phyloP scores from a whole-genome alignment of 371 early-diverging fungal species.

The Gilbertella persicaria region DNA sequence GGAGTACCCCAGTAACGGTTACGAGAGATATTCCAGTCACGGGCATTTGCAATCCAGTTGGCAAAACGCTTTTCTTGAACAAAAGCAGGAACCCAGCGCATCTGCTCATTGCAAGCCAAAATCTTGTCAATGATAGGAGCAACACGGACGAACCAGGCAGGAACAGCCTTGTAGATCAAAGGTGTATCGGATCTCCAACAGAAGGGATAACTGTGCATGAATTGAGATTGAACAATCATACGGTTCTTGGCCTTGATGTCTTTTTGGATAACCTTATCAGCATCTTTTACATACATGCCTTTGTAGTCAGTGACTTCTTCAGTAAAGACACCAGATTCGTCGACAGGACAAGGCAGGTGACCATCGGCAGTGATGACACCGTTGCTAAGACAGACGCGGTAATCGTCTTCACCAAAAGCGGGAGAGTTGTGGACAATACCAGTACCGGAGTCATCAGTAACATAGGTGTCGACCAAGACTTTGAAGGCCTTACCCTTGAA shows the following conservation, averaged over 20 bases:
- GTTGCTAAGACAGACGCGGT: slow-evolving; percentile 90
- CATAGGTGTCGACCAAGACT: slow-evolving; percentile 91
- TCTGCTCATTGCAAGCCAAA: slow-evolving; percentile 87
- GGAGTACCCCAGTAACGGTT: slow-evolving; percentile 99
- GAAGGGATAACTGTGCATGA: slow-evolving; percentile 94
- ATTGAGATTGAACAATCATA: slow-evolving; percentile 87
- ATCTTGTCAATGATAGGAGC: slow-evolving; percentile 85
- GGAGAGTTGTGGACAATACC: slow-evolving; percentile 99
- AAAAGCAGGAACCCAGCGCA: slow-evolving; percentile 88
- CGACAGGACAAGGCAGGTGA: slow-evolving; percentile 93
- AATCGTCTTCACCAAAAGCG: slow-evolving; percentile 99
- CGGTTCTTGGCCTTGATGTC: slow-evolving; percentile 83
- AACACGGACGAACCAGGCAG: slow-evolving; percentile 99
- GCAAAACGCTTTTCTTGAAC: slow-evolving; percentile 98
- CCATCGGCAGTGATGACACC: slow-evolving; percentile 88
- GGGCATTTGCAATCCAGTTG: slow-evolving; percentile 98
- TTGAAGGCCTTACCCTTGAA: slow-evolving; percentile 86
- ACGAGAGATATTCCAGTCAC: slow-evolving; percentile 99
- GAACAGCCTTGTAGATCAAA: slow-evolving; percentile 97
- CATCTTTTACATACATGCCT: slow-evolving; percentile 97
- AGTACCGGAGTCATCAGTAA: slow-evolving; percentile 97
- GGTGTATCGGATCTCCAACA: slow-evolving; percentile 99
- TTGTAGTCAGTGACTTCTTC: slow-evolving; percentile 82
- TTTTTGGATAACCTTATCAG: slow-evolving; percentile 97
- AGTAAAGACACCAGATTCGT: slow-evolving; percentile 93